Evolutionary conservation across 2,329 filamentous ascomycete species (phyloP).

Genomic region (Claviceps lovelessii): DNA sequence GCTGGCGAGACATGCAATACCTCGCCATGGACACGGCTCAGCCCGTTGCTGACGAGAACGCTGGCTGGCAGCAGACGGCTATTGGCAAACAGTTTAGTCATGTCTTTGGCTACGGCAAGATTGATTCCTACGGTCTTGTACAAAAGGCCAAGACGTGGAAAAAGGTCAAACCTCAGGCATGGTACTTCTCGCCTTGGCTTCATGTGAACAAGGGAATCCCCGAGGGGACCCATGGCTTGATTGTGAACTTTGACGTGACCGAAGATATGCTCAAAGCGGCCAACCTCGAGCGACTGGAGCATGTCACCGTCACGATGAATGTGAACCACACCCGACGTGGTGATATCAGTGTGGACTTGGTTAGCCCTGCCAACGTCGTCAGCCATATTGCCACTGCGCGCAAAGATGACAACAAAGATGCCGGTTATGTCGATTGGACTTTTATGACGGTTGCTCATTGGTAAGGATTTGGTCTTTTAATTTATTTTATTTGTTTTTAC

Average conservation of each 20-base stretch:
- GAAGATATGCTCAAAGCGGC: constrained; percentile 63
- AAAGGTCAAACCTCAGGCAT: constrained; percentile 85
- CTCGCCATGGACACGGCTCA: constrained; percentile 74
- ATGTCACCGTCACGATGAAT: constrained; percentile 97
- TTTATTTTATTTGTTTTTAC: no score
- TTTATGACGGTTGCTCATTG: constrained; percentile 98
- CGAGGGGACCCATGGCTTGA: constrained; percentile 66
- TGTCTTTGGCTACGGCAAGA: constrained; percentile 88
- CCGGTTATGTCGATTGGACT: constrained; percentile 87
- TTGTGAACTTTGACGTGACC: constrained; percentile 70
- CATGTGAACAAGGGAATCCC: constrained; percentile 78
- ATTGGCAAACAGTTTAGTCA: constrained; percentile 84
- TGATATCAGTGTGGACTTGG: constrained; percentile 81
- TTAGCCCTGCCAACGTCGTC: constrained; percentile 66
- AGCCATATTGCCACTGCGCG: constrained; percentile 73
- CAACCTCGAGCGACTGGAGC: constrained; percentile 78
- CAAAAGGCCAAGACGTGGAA: constrained; percentile 75
- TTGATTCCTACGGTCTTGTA: constrained; percentile 76
- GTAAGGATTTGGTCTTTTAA: constrained; percentile 31
- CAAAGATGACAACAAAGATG: constrained; percentile 46
- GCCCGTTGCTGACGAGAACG: constrained; percentile 53
- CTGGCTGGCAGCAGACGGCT: constrained; percentile 68
- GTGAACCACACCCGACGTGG: constrained; percentile 74
- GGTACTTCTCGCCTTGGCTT: constrained; percentile 88
- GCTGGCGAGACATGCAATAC: constrained; percentile 91